Conservation (phyloP, 306 rosid species). For the Lithocarpus polystachyus region DNA sequence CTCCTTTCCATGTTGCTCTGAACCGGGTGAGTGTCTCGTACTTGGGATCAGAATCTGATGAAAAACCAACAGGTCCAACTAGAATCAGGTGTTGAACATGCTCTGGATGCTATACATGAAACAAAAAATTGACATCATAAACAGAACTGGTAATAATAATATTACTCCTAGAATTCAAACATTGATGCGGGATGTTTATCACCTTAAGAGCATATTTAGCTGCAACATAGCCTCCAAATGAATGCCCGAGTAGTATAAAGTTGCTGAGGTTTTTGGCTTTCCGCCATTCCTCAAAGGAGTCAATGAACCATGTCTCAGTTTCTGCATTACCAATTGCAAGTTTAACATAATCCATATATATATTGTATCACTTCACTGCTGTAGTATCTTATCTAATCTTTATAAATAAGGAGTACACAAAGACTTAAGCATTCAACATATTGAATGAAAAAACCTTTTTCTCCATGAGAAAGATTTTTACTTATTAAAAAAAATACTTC, state of each 20-base stretch:
- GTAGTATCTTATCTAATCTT: neutral
- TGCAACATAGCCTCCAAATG: slow-evolving; percentile 97
- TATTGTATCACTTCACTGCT: neutral
- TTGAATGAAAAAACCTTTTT: too few species aligned
- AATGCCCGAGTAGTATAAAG: slow-evolving; percentile 90
- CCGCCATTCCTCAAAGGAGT: slow-evolving; percentile 97
- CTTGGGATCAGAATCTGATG: slow-evolving; percentile 50
- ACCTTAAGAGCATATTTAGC: slow-evolving; percentile 94
- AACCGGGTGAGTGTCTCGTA: slow-evolving; percentile 61
- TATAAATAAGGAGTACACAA: neutral
- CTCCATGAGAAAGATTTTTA: too few species aligned
- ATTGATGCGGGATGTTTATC: slow-evolving; percentile 21
- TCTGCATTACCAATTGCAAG: slow-evolving; percentile 50
- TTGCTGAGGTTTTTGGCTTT: slow-evolving; percentile 85
- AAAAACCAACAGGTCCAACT: slow-evolving; percentile 86
- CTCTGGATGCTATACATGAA: slow-evolving; percentile 78
- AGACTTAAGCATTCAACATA: neutral
- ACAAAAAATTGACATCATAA: slow-evolving; percentile 30
- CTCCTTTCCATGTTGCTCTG: slow-evolving; percentile 90
- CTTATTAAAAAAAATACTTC: slow-evolving; percentile 8
- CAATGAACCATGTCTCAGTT: slow-evolving; percentile 94
- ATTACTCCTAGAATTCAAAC: slow-evolving; percentile 6
- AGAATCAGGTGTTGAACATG: slow-evolving; percentile 82
- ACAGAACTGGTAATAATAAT: slow-evolving; percentile 9
- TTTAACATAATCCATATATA: neutral